These are phyloP conservation scores for Fraxinus latifolia DNA, from an alignment of 305 asterid genomes.

Conservation along the genomic window DNA sequence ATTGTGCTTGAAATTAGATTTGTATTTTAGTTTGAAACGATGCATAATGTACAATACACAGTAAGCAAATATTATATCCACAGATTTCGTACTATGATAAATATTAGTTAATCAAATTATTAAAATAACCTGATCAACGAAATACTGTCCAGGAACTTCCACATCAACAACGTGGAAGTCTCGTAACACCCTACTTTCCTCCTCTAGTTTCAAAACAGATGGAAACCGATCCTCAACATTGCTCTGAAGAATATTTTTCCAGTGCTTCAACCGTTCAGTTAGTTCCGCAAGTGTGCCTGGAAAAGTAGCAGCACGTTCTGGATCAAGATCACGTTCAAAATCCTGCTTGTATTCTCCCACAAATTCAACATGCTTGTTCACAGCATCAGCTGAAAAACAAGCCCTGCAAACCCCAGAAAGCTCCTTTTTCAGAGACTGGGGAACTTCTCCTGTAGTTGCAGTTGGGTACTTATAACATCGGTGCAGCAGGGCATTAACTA, in stretches of 20 bases:
- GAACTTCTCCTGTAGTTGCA: constrained; percentile 99
- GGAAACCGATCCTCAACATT: constrained; percentile 98
- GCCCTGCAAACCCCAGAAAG: constrained; percentile 99
- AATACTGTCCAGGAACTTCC: constrained; percentile 99
- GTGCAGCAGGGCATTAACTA: constrained; percentile 96
- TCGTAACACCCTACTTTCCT: constrained; percentile 96
- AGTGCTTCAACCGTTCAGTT: constrained; percentile 90
- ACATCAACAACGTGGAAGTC: constrained; percentile 98
- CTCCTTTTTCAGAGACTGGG: constrained; percentile 94
- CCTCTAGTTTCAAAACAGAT: constrained; percentile 93
- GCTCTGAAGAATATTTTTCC: constrained; percentile 96
- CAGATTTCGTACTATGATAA: background rate
- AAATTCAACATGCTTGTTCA: constrained; percentile 96
- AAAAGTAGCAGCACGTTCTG: constrained; percentile 89
- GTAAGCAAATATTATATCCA: constrained; percentile 5
- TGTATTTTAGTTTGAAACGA: background rate
- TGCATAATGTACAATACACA: background rate
- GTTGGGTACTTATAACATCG: constrained; percentile 99
- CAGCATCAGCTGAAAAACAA: constrained; percentile 99
- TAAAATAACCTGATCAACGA: constrained; percentile 72
- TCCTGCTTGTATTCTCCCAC: constrained; percentile 98
- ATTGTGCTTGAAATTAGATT: constrained; percentile 7
- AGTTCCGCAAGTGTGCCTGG: constrained; percentile 94
- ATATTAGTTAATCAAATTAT: constrained; percentile 2
- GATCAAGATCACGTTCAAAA: constrained; percentile 98